Conservation (phyloP, 2,329 filamentous ascomycete species). For the Pyricularia sp. region DNA sequence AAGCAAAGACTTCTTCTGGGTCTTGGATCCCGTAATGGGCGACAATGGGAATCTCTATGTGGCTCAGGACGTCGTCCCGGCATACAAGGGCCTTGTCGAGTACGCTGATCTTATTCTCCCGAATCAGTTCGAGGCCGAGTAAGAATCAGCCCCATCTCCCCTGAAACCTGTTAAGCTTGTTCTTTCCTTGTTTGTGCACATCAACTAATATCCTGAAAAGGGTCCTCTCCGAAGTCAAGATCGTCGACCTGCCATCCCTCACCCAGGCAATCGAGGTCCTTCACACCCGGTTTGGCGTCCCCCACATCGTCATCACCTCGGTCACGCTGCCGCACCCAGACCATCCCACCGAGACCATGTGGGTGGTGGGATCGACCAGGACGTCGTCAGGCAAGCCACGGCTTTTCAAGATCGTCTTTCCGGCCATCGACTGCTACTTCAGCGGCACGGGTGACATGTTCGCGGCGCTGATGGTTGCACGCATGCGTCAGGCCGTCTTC, state of each 20-base stretch:
- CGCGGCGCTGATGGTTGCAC: conserved; percentile 77
- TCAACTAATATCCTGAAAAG: conserved; percentile 31
- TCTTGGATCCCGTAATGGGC: conserved; percentile 96
- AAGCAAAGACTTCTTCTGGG: conserved; percentile 75
- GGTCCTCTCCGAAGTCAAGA: conserved; percentile 75
- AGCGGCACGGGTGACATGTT: conserved; percentile 98
- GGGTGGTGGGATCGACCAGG: conserved; percentile 70
- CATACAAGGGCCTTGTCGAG: conserved; percentile 70
- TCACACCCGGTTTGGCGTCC: conserved; percentile 66
- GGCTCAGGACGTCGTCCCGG: conserved; percentile 80
- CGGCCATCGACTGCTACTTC: conserved; percentile 86
- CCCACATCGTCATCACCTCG: conserved; percentile 89
- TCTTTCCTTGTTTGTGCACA: conserved; percentile 2
- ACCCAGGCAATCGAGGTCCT: conserved; percentile 65
- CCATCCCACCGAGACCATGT: conserved; percentile 44
- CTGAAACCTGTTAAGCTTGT: not conserved
- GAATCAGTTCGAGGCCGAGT: conserved; percentile 98
- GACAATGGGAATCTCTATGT: conserved; percentile 92
- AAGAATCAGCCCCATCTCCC: conserved; percentile 10
- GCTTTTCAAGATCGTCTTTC: conserved; percentile 83
- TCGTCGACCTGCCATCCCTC: conserved; percentile 65
- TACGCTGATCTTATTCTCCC: conserved; percentile 88
- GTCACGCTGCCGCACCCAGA: conserved; percentile 56
- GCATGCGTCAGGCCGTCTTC: conserved; percentile 71
- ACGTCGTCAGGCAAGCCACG: conserved; percentile 55